Evolutionary conservation across 2,329 filamentous ascomycete genomes (phyloP), one percentile per base, ranked within the genome.

Genomic region (Claviceps citrina): DNA sequence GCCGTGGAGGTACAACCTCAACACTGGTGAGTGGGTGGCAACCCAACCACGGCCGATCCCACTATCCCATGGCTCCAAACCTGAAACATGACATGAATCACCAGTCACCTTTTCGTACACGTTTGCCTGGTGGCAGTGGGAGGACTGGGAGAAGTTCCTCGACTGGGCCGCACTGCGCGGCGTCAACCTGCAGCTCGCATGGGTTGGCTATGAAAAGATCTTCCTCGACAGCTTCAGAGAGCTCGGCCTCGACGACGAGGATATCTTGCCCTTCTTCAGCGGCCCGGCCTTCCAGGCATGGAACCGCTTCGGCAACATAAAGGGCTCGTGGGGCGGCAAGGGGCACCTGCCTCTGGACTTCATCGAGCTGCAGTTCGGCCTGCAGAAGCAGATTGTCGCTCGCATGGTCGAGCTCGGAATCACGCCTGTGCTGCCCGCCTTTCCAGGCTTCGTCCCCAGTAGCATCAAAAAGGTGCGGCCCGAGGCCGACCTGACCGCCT

Each of bases 301-400:
- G 67, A 70, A 71, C 45, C 62, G 65, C n/a, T 66, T 72, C 41
- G 68, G 67, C 8, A 72, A 71, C 45, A 69, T 68, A 15, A 66
- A 69, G 45, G 62, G 64, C 7, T 66, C 64, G 1, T 71, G 67
- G 68, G 60, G 59, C 26, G 63, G 60, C 25, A 32, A 38, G 24
- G 46, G 46, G 5, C 51, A 60, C 2, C 46, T 70, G 10, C 63
- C 67, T 4, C 44, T 55, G 20, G 46, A 54, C 22, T 72, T 66
- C 65, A 63, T 70, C 41, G 57, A 69, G 18, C 43, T 51, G 27
- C 68, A 70, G 47, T 68, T 64, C 38, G 58, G 54, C 5, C 49
- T 71, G 31, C 65, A 70, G 48, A 63, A 66, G 49, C 59, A 64
- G 45, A 71, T 71, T 37, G 49, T 70, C 2, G 39, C 47, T 7